Percentiles rank a stretch among this genome's conserved stretches.
Conservation (phyloP, 306 rosid genomes). For the Chamaecrista fasciculata region DNA sequence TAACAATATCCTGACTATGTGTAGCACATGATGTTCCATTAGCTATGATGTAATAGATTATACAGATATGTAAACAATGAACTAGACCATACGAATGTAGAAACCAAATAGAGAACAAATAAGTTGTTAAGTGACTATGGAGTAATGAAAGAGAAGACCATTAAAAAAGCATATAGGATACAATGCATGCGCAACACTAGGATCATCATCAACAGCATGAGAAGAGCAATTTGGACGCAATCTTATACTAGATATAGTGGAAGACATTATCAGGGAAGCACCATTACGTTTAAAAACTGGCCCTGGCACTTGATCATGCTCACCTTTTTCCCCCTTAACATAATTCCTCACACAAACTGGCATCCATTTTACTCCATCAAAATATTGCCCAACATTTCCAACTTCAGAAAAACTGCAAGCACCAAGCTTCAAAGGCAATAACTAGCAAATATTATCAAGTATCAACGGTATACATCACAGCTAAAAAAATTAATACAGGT, state of each 20-base stretch:
- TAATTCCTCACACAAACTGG: constrained; percentile 57
- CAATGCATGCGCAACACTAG: constrained; percentile 52
- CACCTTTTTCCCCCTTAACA: constrained; percentile 33
- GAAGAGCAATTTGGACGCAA: constrained; percentile 43
- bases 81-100: background rate
- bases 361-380: constrained; percentile 38
- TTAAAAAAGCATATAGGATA: constrained; percentile 52
- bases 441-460: constrained; percentile 40
- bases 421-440: constrained; percentile 41
- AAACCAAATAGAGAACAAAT: background rate
- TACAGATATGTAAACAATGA: constrained; percentile 7
- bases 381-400: constrained; percentile 46
- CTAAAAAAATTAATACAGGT: constrained; percentile 10
- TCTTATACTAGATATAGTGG: constrained; percentile 68
- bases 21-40: background rate
- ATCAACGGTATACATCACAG: constrained; percentile 22
- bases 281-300: constrained; percentile 49
- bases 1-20: constrained; percentile 7
- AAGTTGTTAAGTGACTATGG: background rate
- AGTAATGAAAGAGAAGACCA: background rate
- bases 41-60: background rate
- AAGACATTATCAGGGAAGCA: constrained; percentile 45
- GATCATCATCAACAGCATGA: constrained; percentile 34
- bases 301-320: constrained; percentile 38
- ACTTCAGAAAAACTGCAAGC: constrained; percentile 64